phyloP scores from a whole-genome alignment of 257 asterid genomes.

The Nicotiana obtusifolia region DNA sequence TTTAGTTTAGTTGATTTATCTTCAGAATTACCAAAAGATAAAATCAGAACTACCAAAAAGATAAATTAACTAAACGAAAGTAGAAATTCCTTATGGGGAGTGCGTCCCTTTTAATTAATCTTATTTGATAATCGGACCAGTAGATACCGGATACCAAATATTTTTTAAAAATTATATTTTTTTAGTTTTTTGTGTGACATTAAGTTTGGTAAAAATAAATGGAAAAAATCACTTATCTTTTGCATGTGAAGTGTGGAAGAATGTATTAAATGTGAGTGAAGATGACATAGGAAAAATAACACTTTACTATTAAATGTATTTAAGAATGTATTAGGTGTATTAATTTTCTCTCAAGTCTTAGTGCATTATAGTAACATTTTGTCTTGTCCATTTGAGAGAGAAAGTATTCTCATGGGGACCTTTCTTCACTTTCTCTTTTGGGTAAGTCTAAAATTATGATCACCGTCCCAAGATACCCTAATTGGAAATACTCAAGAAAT shows the following conservation, averaged over 20 bases:
- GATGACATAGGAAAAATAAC: neutral
- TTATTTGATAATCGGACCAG: too few species aligned
- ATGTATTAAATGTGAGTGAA: neutral
- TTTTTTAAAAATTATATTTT: too few species aligned
- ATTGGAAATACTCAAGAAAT: constrained; percentile 2
- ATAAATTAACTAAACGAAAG: too few species aligned
- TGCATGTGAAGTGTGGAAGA: constrained; percentile 8
- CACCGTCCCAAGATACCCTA: constrained; percentile 7
- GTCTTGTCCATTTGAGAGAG: neutral
- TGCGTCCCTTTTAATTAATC: too few species aligned
- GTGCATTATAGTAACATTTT: neutral
- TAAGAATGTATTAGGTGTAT: too few species aligned
- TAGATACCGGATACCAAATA: too few species aligned
- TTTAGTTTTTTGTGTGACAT: too few species aligned
- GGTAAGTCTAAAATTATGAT: neutral
- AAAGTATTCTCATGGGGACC: neutral
- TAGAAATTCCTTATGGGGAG: too few species aligned
- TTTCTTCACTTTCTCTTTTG: neutral
- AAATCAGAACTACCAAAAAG: too few species aligned
- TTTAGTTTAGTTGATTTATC: too few species aligned
- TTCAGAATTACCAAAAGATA: too few species aligned
- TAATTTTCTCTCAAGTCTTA: neutral
- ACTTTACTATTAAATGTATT: too few species aligned
- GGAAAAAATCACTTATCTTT: neutral
- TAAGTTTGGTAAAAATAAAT: neutral